Conservation (phyloP, 1,284 basidiomycete genomes). For the Puccinia hordei region DNA sequence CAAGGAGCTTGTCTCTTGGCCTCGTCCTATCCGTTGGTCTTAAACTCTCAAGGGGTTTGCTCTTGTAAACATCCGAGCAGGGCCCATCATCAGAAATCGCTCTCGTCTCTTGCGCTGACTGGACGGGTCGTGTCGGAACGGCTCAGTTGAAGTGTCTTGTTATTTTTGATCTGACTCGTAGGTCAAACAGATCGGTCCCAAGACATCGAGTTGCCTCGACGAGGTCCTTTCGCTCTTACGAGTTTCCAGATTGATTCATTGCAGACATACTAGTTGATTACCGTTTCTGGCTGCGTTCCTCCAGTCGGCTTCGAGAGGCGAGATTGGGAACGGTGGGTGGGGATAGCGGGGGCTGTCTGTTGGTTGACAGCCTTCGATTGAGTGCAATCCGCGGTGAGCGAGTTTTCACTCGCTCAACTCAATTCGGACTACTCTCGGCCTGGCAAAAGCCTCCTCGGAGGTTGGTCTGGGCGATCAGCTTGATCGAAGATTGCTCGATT, state of each 20-base stretch:
- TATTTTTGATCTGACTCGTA: not conserved
- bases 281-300: not conserved
- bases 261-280: not conserved
- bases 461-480: not conserved
- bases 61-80: constrained; percentile 28
- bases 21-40: not conserved
- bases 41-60: constrained; percentile 28
- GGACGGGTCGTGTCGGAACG: not conserved
- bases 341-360: not conserved
- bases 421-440: constrained; percentile 37
- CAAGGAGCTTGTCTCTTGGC: not conserved
- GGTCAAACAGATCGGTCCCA: not conserved
- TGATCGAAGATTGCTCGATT: not conserved
- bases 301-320: not conserved
- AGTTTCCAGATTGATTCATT: not conserved
- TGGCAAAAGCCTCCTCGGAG: constrained; percentile 2
- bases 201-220: constrained; percentile 5
- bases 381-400: constrained; percentile 32
- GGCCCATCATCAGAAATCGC: constrained; percentile 32
- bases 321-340: constrained; percentile 30
- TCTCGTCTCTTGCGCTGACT: not conserved
- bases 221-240: not conserved
- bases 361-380: not conserved
- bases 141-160: not conserved
- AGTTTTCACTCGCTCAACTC: constrained; percentile 8